These are phyloP conservation scores for Pythium myriotylum DNA, from an alignment of 352 stramenopile species.

Conservation along the genomic window DNA sequence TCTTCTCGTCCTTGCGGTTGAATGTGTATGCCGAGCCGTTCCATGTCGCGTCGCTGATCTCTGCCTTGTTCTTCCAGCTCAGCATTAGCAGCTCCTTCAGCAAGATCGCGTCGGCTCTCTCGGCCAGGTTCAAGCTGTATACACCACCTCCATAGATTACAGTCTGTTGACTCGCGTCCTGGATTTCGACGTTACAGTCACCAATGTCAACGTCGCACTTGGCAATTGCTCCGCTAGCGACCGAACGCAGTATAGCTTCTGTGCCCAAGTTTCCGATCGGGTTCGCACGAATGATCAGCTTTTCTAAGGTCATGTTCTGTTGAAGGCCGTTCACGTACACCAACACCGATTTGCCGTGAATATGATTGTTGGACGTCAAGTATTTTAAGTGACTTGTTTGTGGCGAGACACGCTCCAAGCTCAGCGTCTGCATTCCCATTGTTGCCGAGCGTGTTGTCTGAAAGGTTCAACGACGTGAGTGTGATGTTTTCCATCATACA, in stretches of 20 bases:
- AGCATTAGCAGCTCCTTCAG: constrained; percentile 60
- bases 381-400: constrained; percentile 61
- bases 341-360: constrained; percentile 58
- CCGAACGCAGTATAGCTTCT: constrained; percentile 58
- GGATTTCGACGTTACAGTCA: constrained; percentile 68
- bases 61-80: constrained; percentile 56
- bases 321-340: constrained; percentile 67
- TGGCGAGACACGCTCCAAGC: constrained; percentile 59
- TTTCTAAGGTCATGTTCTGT: constrained; percentile 55
- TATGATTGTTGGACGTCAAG: constrained; percentile 74
- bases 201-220: constrained; percentile 67
- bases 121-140: constrained; percentile 56
- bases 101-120: constrained; percentile 54
- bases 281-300: constrained; percentile 63
- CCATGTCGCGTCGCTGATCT: constrained; percentile 51
- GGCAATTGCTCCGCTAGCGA: constrained; percentile 45
- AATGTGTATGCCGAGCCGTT: constrained; percentile 53
- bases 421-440: constrained; percentile 66
- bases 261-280: constrained; percentile 63
- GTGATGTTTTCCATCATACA: constrained; percentile 79
- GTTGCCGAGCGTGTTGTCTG: constrained; percentile 74
- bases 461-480: constrained; percentile 63
- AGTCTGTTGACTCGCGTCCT: constrained; percentile 46
- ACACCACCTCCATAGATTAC: constrained; percentile 48
- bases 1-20: constrained; percentile 62